phyloP scores from a whole-genome alignment of 83 land plant genomes.

The Thuja plicata region DNA sequence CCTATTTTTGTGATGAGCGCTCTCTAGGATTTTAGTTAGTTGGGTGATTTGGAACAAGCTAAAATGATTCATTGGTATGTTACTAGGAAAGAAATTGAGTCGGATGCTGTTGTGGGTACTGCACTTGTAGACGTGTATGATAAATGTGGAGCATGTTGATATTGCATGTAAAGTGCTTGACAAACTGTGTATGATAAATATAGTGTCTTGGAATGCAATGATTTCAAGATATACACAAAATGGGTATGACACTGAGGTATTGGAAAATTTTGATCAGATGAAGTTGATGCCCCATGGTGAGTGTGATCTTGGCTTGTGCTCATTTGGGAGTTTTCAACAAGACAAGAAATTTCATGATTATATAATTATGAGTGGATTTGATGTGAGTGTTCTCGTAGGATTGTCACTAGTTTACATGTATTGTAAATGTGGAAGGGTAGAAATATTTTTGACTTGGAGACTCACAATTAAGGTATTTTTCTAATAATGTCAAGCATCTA shows the following conservation, averaged over 20 bases:
- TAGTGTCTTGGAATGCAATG: constrained; percentile 69
- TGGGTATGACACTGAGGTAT: constrained; percentile 43
- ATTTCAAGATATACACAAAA: constrained; percentile 55
- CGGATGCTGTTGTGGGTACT: constrained; percentile 41
- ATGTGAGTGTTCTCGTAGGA: not conserved
- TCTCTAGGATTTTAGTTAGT: constrained; percentile 41
- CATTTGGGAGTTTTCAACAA: constrained; percentile 19
- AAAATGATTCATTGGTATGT: constrained; percentile 48
- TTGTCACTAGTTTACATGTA: constrained; percentile 24
- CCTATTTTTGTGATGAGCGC: constrained; percentile 44
- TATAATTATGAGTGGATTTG: not conserved
- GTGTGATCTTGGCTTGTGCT: constrained; percentile 62
- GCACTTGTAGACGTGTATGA: constrained; percentile 63
- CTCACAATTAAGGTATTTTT: not conserved
- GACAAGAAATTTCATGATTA: constrained; percentile 20
- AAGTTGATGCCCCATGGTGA: constrained; percentile 37
- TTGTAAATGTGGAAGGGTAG: constrained; percentile 14
- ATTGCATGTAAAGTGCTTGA: constrained; percentile 40
- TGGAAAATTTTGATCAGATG: constrained; percentile 52
- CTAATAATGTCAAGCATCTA: constrained; percentile 2
- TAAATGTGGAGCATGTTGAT: constrained; percentile 47
- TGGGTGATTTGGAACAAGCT: constrained; percentile 45
- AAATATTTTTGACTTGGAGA: not conserved
- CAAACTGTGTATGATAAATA: constrained; percentile 34
- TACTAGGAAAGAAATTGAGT: constrained; percentile 42